These are phyloP conservation scores for Elsinoe ampelina DNA, from an alignment of 2,329 filamentous ascomycete genomes.

Conservation along the genomic window DNA sequence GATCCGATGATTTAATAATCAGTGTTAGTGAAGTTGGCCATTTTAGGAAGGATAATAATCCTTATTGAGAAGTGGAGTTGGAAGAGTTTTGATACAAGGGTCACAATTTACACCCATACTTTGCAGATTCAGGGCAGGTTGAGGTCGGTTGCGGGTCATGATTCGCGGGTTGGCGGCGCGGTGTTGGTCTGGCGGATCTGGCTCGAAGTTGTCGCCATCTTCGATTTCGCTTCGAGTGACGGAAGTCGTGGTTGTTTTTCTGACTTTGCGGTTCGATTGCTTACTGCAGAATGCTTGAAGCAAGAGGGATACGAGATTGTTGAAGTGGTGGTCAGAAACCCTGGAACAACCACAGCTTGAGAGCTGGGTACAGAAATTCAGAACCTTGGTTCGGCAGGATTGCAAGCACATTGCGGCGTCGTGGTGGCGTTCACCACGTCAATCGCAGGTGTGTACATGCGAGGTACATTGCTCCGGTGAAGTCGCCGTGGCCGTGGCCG, in stretches of 20 bases:
- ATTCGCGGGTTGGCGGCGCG: background rate
- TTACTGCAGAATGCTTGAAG: background rate
- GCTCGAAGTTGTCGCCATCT: background rate
- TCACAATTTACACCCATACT: too few species aligned
- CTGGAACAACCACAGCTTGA: background rate
- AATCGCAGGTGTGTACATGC: background rate
- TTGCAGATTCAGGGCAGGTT: too few species aligned
- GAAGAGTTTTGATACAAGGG: too few species aligned
- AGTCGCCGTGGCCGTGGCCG: background rate
- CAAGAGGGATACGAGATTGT: background rate
- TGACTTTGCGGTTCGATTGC: background rate
- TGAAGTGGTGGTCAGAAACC: background rate
- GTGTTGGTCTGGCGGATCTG: background rate
- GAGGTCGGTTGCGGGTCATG: too few species aligned
- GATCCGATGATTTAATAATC: too few species aligned
- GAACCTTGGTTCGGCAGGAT: background rate
- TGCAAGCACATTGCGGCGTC: background rate
- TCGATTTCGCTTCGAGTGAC: background rate
- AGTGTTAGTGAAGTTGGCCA: too few species aligned
- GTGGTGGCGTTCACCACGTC: background rate
- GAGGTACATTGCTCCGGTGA: background rate
- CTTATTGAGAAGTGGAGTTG: too few species aligned
- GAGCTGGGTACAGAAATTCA: background rate
- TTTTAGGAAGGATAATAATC: too few species aligned
- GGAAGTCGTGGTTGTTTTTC: background rate